Conservation (phyloP, 2,329 filamentous ascomycete genomes). For the Phoma sp. region DNA sequence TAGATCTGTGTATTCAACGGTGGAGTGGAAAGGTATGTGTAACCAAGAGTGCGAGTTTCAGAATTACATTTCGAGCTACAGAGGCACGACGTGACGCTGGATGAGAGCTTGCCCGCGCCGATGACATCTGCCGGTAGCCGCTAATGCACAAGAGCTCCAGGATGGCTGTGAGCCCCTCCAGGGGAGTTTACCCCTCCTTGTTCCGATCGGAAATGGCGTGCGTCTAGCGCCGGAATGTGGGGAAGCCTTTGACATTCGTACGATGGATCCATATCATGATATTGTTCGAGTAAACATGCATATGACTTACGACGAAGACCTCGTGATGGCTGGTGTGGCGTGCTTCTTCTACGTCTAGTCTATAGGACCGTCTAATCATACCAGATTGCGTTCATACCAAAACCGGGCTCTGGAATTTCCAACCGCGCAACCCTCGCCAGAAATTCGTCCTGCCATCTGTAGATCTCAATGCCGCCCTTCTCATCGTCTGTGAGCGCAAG, state of each 20-base stretch:
- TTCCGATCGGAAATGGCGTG: constrained; percentile 36
- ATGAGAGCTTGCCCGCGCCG: constrained; percentile 30
- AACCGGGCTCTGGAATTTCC: constrained; percentile 83
- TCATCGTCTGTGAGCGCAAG: constrained; percentile 89
- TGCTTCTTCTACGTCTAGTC: background rate
- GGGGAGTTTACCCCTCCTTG: constrained; percentile 26
- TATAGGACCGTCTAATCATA: constrained; percentile 65
- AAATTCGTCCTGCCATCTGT: constrained; percentile 84
- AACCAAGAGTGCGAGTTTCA: background rate
- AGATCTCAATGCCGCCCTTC: constrained; percentile 85
- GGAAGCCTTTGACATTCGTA: background rate
- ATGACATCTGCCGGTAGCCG: constrained; percentile 43
- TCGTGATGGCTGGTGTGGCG: background rate
- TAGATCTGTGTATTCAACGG: background rate
- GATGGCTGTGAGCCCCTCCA: background rate
- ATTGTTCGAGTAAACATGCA: background rate
- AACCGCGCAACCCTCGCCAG: constrained; percentile 77
- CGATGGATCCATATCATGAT: background rate
- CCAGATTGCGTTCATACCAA: constrained; percentile 97
- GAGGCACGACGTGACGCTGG: constrained; percentile 4
- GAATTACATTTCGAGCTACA: background rate
- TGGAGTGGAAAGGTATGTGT: background rate
- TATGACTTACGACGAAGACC: too few species aligned
- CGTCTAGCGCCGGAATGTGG: background rate
- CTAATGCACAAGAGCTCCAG: constrained; percentile 22